phyloP scores from a whole-genome alignment of 2,329 filamentous ascomycete species.

The Orbilia brochopaga region DNA sequence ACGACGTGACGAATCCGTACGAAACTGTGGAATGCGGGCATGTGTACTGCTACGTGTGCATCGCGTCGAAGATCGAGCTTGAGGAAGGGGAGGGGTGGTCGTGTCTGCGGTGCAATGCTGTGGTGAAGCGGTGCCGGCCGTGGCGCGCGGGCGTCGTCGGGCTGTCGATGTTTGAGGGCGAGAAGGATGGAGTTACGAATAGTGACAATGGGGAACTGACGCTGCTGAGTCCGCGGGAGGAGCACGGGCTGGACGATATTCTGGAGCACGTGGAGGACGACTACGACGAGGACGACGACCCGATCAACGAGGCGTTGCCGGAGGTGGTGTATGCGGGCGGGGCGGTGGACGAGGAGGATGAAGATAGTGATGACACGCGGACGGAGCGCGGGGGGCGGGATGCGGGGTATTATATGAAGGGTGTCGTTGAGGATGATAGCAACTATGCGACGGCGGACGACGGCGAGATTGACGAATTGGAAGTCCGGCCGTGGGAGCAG shows the following conservation, averaged over 20 bases:
- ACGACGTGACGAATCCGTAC: slow-evolving; percentile 98
- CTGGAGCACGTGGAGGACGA: slow-evolving; percentile 53
- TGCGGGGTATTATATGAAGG: slow-evolving; percentile 54
- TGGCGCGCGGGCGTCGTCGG: slow-evolving; percentile 90
- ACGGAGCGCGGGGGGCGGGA: slow-evolving; percentile 51
- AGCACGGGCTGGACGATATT: slow-evolving; percentile 57
- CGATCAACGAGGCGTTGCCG: slow-evolving; percentile 43
- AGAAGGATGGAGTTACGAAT: slow-evolving; percentile 60
- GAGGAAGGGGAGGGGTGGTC: slow-evolving; percentile 95
- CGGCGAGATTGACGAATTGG: slow-evolving; percentile 38
- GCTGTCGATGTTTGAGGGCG: slow-evolving; percentile 59
- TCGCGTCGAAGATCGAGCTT: slow-evolving; percentile 85
- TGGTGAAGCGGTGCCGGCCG: slow-evolving; percentile 82
- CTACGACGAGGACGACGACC: slow-evolving; percentile 52
- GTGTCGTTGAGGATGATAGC: slow-evolving; percentile 51
- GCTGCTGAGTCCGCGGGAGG: slow-evolving; percentile 33
- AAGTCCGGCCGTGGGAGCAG: slow-evolving; percentile 40
- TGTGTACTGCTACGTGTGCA: slow-evolving; percentile 93
- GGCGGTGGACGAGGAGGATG: slow-evolving; percentile 50
- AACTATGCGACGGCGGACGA: slow-evolving; percentile 47
- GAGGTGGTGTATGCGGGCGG: slow-evolving; percentile 45
- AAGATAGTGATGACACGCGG: slow-evolving; percentile 49
- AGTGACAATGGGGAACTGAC: slow-evolving; percentile 67
- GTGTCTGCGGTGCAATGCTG: slow-evolving; percentile 84
- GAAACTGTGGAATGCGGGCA: slow-evolving; percentile 87